phyloP scores from a whole-genome alignment of 2,329 filamentous ascomycete species.

The Emydomyces testavorans region DNA sequence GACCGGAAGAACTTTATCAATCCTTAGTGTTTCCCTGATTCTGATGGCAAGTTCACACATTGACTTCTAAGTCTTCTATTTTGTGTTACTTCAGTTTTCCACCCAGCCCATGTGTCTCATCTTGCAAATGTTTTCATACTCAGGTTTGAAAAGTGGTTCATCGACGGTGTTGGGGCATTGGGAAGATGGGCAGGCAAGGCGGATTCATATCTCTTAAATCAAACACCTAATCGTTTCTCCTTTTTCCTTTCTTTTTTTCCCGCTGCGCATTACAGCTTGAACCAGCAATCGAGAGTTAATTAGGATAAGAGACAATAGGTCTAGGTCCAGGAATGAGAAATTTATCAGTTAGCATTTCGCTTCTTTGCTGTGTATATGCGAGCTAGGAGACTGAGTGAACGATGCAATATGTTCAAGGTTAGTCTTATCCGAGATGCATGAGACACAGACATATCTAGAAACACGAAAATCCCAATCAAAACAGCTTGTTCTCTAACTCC shows the following conservation, averaged over 20 bases:
- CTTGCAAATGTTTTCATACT: conserved; percentile 10
- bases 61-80: conserved; percentile 10
- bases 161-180: background rate
- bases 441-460: background rate
- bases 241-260: background rate
- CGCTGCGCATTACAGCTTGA: background rate
- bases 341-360: background rate
- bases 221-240: background rate
- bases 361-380: background rate
- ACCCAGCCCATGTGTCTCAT: background rate
- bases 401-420: background rate
- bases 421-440: background rate
- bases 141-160: background rate
- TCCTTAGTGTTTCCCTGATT: conserved; percentile 5
- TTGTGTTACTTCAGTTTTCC: conserved; percentile 10
- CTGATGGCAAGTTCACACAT: conserved; percentile 13
- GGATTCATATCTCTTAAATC: too few relatives aligned
- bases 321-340: background rate
- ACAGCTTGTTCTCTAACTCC: background rate
- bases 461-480: background rate
- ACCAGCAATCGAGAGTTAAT: background rate
- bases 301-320: conserved; percentile 1
- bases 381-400: background rate
- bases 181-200: background rate
- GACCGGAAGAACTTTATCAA: background rate